Conservation (phyloP, 768 basidiomycete genomes). For the Coprinopsis sp. region DNA sequence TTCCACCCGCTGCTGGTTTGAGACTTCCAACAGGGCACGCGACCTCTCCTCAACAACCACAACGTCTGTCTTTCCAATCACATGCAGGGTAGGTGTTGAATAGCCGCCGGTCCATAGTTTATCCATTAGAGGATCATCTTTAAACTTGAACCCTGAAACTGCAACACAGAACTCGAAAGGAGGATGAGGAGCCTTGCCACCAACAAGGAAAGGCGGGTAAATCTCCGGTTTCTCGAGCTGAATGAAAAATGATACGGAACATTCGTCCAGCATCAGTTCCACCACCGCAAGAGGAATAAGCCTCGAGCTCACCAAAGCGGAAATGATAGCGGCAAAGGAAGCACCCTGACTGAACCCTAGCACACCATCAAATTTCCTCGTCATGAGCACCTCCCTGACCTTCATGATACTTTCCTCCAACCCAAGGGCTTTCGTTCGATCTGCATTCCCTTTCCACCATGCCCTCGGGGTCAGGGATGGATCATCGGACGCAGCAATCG, state of each 20-base stretch:
- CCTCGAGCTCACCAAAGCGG: slow-evolving; percentile 64
- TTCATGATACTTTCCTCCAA: slow-evolving; percentile 49
- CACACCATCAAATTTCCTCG: slow-evolving; percentile 62
- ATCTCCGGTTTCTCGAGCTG: slow-evolving; percentile 34
- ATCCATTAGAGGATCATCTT: slow-evolving; percentile 22
- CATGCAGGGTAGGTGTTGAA: slow-evolving; percentile 66
- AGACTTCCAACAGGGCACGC: slow-evolving; percentile 44
- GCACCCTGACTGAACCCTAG: slow-evolving; percentile 81
- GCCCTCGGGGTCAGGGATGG: slow-evolving; percentile 54
- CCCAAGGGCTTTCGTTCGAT: slow-evolving; percentile 45
- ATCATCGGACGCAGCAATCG: slow-evolving; percentile 32
- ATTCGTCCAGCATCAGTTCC: too few relatives aligned
- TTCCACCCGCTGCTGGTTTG: slow-evolving; percentile 55
- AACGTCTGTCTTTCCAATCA: slow-evolving; percentile 70
- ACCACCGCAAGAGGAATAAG: too few relatives aligned
- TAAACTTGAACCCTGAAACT: slow-evolving; percentile 59
- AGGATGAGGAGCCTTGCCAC: slow-evolving; percentile 60
- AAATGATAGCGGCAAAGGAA: slow-evolving; percentile 59
- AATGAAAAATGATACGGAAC: too few relatives aligned
- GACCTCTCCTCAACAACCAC: slow-evolving; percentile 67
- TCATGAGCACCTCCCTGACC: slow-evolving; percentile 50
- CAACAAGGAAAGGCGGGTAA: slow-evolving; percentile 54
- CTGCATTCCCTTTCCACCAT: slow-evolving; percentile 60
- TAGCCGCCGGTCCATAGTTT: slow-evolving; percentile 45
- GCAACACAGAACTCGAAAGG: slow-evolving; percentile 66